A percentile compares a stretch with the other conserved stretches of the same genome.
Conservation (phyloP, 2,329 filamentous ascomycete species). For the Bipolaris zeicola region DNA sequence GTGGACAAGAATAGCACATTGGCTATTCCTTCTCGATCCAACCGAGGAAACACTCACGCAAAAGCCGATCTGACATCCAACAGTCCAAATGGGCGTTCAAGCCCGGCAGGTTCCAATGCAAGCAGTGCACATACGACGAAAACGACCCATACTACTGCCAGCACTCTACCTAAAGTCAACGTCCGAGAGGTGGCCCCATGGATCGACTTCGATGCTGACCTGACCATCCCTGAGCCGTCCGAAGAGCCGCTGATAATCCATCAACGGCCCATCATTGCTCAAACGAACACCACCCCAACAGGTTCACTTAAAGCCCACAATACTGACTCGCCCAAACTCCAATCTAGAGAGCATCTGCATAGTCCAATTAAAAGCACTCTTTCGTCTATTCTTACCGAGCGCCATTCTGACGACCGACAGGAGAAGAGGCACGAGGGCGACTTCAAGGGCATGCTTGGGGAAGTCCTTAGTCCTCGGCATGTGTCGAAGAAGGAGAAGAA, state of each 20-base stretch:
- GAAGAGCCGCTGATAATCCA: not conserved
- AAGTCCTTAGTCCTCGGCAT: not conserved
- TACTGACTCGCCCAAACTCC: not conserved
- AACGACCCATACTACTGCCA: slow-evolving; percentile 5
- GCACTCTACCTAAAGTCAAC: slow-evolving; percentile 10
- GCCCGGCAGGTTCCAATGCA: slow-evolving; percentile 7
- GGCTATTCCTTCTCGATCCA: not conserved
- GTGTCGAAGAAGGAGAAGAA: slow-evolving; percentile 11
- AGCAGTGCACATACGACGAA: slow-evolving; percentile 16
- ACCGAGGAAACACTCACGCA: not conserved
- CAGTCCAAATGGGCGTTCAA: not conserved
- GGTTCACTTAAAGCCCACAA: not conserved
- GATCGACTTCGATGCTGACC: slow-evolving; percentile 21
- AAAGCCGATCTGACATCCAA: not conserved
- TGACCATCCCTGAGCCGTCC: not conserved
- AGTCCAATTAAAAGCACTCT: not conserved
- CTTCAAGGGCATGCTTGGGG: not conserved
- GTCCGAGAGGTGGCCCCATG: slow-evolving; percentile 35
- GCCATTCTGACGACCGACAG: not conserved
- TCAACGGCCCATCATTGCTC: slow-evolving; percentile 3
- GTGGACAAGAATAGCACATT: slow-evolving; percentile 3
- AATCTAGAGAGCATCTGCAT: not conserved
- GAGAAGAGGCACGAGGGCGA: slow-evolving; percentile 5
- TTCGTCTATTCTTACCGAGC: not conserved
- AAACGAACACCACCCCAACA: not conserved